These are phyloP conservation scores for Coemansia sp. DNA, from an alignment of 192 early-diverging fungal species.

Conservation along the genomic window DNA sequence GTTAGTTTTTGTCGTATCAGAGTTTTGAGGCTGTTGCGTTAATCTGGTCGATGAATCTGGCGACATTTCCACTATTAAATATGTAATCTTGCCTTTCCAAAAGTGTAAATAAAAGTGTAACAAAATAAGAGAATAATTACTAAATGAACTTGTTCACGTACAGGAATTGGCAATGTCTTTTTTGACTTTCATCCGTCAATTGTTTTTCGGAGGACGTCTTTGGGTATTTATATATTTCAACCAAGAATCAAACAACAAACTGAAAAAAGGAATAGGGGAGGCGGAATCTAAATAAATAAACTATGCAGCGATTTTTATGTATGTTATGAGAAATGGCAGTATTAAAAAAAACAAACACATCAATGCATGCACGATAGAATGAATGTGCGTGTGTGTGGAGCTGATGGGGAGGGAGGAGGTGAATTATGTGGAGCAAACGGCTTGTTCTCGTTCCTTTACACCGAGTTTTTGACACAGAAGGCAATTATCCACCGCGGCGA, in stretches of 20 bases:
- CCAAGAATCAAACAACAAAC: neutral
- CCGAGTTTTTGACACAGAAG: neutral
- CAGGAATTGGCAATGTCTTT: neutral
- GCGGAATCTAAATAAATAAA: too few species aligned
- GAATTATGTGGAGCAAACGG: neutral
- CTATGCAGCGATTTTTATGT: neutral
- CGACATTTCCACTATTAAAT: neutral
- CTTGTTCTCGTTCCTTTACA: neutral
- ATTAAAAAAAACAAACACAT: neutral
- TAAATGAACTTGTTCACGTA: neutral
- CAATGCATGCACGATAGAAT: neutral
- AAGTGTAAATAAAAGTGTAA: neutral
- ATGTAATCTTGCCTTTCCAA: neutral
- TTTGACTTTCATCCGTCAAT: too few species aligned
- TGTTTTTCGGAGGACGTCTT: too few species aligned
- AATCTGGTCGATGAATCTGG: neutral
- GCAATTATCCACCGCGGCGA: neutral
- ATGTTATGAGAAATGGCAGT: neutral
- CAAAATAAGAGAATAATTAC: neutral
- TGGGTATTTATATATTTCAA: neutral
- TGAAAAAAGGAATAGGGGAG: neutral
- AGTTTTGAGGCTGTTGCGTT: conserved; percentile 3
- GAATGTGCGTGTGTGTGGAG: neutral
- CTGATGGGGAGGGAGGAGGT: neutral
- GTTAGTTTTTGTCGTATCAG: neutral